Evolutionary conservation across 768 basidiomycete species (phyloP), one percentile per base, ranked within the genome.

Genomic region (Pisolithus orientalis): DNA sequence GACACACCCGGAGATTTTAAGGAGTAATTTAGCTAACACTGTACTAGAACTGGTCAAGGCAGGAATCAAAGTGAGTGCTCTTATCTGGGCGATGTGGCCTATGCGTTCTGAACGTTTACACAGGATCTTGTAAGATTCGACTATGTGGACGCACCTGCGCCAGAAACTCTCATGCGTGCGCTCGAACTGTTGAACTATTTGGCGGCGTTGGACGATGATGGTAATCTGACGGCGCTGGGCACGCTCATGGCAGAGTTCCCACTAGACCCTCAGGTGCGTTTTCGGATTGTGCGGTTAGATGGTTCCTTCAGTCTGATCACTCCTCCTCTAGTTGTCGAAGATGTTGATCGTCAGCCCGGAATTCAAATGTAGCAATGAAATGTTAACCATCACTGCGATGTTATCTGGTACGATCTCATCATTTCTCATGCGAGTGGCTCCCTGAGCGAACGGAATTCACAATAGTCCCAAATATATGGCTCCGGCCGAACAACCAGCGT

Each of bases 211-310:
- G 93, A 98, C 62, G 94, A 97, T 59, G 93, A 96, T 3, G 94
- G 96, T 10, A 83, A 91, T 48, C 68, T 99, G 52, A 98, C 96
- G 1, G 70, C 83, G 0, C 72, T 98, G 7, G 96, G 96, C 4
- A 75, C 71, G 37, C 86, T 92, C 54, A 97, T 98, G 95, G 95
- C 96, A 0, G 93, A 97, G 60, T 98, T 98, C 75, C 96, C 95
- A 11, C 78, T 99, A n/a, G 96, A 98, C 67, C 96, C 95, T 39
- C 94, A 94, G 76, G 90, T 88, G 58, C 38, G 76, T 54, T 10
- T 24, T 1, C 44, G 21, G 1, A 40, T 31, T n/a, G 9, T 32
- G 2, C 1, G 1, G 8, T 44, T n/a, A 5, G 1, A n/a, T 42
- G 3, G 28, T 1, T 9, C 16, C 28, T 5, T 11, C 4, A 1